Evolutionary conservation across 2,329 filamentous ascomycete genomes (phyloP).

Genomic region (Colletotrichum simmondsii): DNA sequence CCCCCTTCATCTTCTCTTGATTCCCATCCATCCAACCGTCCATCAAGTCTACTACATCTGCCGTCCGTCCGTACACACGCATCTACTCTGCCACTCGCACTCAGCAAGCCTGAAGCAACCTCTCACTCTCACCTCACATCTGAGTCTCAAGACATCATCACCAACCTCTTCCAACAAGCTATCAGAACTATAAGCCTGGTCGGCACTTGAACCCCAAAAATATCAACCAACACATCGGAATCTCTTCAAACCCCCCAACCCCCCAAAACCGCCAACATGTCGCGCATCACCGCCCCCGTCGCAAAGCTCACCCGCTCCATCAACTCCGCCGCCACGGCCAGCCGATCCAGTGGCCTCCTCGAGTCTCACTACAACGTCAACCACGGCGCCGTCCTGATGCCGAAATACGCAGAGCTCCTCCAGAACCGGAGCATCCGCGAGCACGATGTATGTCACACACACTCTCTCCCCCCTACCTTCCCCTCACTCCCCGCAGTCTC

Average conservation of each 20-base stretch:
- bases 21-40: background rate
- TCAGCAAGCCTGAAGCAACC: background rate
- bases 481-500: background rate
- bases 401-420: conserved; percentile 60
- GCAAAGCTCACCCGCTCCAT: conserved; percentile 60
- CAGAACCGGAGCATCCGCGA: conserved; percentile 48
- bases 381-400: conserved; percentile 53
- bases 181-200: background rate
- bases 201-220: conserved; percentile 3
- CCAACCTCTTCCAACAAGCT: background rate
- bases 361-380: conserved; percentile 41
- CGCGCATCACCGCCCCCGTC: conserved; percentile 60
- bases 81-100: background rate
- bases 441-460: conserved; percentile 50
- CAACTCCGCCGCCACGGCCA: conserved; percentile 52
- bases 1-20: background rate
- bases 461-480: background rate
- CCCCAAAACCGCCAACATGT: conserved; percentile 48
- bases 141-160: background rate
- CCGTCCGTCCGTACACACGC: background rate
- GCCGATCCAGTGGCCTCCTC: conserved; percentile 44
- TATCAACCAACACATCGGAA: conserved; percentile 17
- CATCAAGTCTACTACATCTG: background rate
- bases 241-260: background rate
- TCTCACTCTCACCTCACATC: background rate